Conservation (phyloP, 1,139 yeast genomes). For the Nakaseomyces sp. region DNA sequence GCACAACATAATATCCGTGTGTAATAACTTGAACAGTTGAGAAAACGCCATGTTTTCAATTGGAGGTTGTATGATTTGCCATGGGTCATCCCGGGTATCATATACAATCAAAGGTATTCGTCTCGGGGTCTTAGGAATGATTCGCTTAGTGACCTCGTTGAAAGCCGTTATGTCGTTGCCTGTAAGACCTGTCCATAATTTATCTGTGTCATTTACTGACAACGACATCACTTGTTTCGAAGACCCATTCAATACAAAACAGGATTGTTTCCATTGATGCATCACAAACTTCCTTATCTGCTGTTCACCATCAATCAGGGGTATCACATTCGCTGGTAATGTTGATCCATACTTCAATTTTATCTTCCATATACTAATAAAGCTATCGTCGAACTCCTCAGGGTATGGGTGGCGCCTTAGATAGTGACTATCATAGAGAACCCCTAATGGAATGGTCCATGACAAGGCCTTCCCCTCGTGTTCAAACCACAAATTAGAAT, state of each 20-base stretch:
- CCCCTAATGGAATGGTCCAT: constrained; percentile 78
- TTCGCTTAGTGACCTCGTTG: constrained; percentile 33
- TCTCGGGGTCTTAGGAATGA: constrained; percentile 34
- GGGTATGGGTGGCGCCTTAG: constrained; percentile 9
- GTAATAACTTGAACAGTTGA: constrained; percentile 32
- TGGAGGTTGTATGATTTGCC: not conserved
- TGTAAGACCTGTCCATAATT: constrained; percentile 48
- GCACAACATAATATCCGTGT: constrained; percentile 36
- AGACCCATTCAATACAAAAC: constrained; percentile 62
- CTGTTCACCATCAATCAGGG: constrained; percentile 31
- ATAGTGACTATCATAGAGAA: constrained; percentile 42
- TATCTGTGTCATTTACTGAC: constrained; percentile 49
- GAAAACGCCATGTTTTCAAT: not conserved
- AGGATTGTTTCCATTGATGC: constrained; percentile 73
- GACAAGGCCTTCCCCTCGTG: constrained; percentile 53
- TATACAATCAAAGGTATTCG: constrained; percentile 55
- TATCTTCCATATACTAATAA: constrained; percentile 43
- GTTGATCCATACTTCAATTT: constrained; percentile 35
- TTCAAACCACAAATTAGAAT: constrained; percentile 55
- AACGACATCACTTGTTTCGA: constrained; percentile 69
- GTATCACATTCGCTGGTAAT: constrained; percentile 51
- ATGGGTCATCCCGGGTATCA: constrained; percentile 2
- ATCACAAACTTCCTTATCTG: constrained; percentile 49
- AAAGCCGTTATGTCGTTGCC: constrained; percentile 30
- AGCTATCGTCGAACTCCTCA: constrained; percentile 8